These are phyloP conservation scores for Calocera viscosa DNA, from an alignment of 768 basidiomycete species.

Conservation along the genomic window DNA sequence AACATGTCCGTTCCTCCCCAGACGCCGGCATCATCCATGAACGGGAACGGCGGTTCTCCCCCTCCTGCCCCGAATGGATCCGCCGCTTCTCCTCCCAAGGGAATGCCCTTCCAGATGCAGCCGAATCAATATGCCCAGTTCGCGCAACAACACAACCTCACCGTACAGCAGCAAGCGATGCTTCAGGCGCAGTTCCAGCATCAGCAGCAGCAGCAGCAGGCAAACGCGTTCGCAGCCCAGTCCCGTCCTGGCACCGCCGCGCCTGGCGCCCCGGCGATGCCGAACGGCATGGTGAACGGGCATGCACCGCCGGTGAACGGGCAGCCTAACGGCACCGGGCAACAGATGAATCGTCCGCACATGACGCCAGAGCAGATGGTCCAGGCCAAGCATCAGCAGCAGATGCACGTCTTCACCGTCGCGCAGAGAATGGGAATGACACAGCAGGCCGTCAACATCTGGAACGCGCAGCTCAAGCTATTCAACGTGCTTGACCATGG, in stretches of 20 bases:
- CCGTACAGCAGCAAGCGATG: background rate
- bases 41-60: background rate
- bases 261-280: background rate
- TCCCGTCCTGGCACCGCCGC: background rate
- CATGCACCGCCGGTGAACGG: background rate
- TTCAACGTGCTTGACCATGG: conserved; percentile 4
- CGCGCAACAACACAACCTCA: background rate
- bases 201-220: conserved; percentile 1
- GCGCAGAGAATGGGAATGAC: background rate
- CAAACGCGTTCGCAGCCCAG: background rate
- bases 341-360: background rate
- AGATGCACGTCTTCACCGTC: background rate
- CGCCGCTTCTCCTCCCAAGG: background rate
- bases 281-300: background rate
- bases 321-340: background rate
- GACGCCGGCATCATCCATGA: background rate
- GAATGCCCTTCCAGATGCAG: background rate
- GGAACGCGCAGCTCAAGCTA: conserved; percentile 4
- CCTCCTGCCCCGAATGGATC: background rate
- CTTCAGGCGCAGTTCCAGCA: background rate
- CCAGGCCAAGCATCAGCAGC: background rate
- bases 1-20: background rate
- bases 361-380: background rate
- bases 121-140: background rate
- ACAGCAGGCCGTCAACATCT: background rate